A percentile compares a stretch with the other conserved stretches of the same genome.
phyloP scores from a whole-genome alignment of 208 protist genomes.

The Hexamita inflata region DNA sequence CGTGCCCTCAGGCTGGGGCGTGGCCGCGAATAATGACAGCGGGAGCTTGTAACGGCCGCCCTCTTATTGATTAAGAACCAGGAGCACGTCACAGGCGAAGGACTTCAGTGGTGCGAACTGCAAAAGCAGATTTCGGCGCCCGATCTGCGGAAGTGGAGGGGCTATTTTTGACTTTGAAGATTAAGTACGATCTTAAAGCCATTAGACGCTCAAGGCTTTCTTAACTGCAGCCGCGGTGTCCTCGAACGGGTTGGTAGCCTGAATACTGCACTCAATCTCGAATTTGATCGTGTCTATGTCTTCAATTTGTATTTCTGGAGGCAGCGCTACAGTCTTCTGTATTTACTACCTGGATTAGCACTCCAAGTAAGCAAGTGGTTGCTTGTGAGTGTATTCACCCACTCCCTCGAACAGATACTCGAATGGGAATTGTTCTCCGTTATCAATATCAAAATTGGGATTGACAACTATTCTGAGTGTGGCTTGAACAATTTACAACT shows the following conservation, averaged over 20 bases:
- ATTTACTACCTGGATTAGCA: neutral
- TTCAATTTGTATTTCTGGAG: neutral
- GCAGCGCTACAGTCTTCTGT: neutral
- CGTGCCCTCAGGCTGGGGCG: neutral
- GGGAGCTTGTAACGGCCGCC: conserved; percentile 18
- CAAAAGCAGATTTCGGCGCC: neutral
- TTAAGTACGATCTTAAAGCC: neutral
- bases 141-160: neutral
- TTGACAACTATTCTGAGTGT: neutral
- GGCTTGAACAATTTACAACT: neutral
- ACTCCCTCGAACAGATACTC: neutral
- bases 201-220: neutral
- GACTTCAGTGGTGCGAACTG: conserved; percentile 6
- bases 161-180: neutral
- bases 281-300: neutral
- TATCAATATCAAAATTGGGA: neutral
- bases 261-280: neutral
- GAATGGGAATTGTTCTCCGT: neutral
- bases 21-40: neutral
- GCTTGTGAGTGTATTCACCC: neutral
- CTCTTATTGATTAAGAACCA: neutral
- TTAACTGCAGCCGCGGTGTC: neutral
- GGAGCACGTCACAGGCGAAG: conserved; percentile 9
- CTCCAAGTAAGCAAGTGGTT: neutral
- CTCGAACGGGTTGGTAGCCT: neutral